Conservation (phyloP, 352 stramenopile genomes). For the Pelagophyceae sp. region DNA sequence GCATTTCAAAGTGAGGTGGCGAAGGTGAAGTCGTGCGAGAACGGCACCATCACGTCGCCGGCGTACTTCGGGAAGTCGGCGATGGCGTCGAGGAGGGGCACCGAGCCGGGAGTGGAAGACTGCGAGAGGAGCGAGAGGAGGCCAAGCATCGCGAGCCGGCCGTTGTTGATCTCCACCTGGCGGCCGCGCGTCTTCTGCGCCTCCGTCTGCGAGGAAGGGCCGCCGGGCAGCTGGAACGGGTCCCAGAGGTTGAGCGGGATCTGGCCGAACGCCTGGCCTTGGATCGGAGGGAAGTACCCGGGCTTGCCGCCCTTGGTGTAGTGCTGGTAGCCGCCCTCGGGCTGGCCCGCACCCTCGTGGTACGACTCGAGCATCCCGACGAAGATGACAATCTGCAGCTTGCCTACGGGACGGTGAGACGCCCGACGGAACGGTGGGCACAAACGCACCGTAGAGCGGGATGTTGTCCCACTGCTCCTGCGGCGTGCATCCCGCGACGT, state of each 20-base stretch:
- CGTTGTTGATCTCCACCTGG: constrained; percentile 1
- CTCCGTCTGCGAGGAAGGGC: neutral
- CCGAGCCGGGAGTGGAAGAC: neutral
- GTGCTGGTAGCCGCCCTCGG: constrained; percentile 10
- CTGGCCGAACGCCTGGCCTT: neutral
- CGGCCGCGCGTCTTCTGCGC: neutral
- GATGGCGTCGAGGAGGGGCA: constrained; percentile 18
- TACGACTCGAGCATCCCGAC: constrained; percentile 27
- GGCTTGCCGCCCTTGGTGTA: constrained; percentile 14
- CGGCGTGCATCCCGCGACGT: constrained; percentile 13
- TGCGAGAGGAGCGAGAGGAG: neutral
- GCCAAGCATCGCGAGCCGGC: neutral
- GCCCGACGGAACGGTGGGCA: neutral
- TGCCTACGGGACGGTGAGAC: neutral
- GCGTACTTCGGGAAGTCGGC: constrained; percentile 27
- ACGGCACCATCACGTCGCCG: constrained; percentile 40
- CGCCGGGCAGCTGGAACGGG: neutral
- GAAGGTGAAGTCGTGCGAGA: neutral
- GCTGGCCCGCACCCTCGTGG: neutral
- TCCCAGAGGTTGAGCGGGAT: constrained; percentile 9
- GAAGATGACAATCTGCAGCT: constrained; percentile 25
- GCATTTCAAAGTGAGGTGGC: no score
- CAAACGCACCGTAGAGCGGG: constrained; percentile 18
- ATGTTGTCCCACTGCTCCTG: constrained; percentile 26
- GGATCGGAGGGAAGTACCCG: constrained; percentile 5